These are phyloP conservation scores for Mycena crocata DNA, from an alignment of 768 basidiomycete species.

Conservation along the genomic window DNA sequence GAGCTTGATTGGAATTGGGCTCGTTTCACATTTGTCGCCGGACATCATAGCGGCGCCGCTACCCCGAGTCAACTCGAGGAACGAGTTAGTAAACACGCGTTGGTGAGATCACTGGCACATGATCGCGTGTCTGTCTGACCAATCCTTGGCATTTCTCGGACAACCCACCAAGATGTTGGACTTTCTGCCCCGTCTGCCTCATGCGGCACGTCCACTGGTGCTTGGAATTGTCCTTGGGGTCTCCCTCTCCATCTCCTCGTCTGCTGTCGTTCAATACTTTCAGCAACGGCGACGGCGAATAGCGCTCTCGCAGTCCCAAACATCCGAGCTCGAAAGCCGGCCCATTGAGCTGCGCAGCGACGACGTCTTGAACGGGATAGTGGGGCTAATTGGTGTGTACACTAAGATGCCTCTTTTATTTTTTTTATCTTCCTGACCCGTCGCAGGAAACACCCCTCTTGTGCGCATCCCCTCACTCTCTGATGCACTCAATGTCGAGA, in stretches of 20 bases:
- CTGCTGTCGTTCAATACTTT: constrained; percentile 68
- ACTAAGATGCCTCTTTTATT: neutral
- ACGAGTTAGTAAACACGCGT: too few species aligned
- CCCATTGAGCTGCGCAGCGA: constrained; percentile 81
- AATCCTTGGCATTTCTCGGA: too few species aligned
- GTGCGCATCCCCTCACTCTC: constrained; percentile 93
- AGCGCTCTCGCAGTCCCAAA: constrained; percentile 39
- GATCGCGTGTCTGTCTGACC: too few species aligned
- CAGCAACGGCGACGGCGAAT: constrained; percentile 62
- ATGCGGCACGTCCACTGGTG: constrained; percentile 27
- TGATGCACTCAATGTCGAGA: constrained; percentile 91
- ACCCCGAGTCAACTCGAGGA: too few species aligned
- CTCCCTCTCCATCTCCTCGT: constrained; percentile 78
- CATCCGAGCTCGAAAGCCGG: constrained; percentile 49
- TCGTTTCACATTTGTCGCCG: too few species aligned
- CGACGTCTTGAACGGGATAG: constrained; percentile 83
- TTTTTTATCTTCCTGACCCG: constrained; percentile 1
- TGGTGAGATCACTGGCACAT: too few species aligned
- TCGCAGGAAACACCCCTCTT: constrained; percentile 91
- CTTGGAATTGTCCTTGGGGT: constrained; percentile 78
- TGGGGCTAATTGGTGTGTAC: constrained; percentile 83
- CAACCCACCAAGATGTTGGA: constrained; percentile 3
- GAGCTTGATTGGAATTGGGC: too few species aligned
- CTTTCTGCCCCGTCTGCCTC: constrained; percentile 11
- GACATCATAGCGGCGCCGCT: too few species aligned